Evolutionary conservation across 345 rosid species (phyloP), one percentile per base, ranked within the genome.

Genomic region (Turritis glabra): DNA sequence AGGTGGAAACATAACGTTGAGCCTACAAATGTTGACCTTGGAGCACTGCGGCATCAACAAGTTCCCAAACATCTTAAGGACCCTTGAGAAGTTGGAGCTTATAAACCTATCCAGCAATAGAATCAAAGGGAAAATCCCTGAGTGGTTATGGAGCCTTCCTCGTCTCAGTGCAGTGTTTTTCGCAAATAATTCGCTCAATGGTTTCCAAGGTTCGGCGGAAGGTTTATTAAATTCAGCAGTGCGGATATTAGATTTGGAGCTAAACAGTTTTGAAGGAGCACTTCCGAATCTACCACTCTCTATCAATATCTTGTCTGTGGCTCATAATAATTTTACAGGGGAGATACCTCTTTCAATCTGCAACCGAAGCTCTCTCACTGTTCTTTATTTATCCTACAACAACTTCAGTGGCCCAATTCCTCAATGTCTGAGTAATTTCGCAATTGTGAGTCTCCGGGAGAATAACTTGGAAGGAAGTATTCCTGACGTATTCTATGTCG

Each of bases 71-170:
- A 25, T 37, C 10, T 35, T 52, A 8, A 67, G 37, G 35, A 35
- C 0, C 3, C 72, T 37, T n/a, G 0, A 5, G 2, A 35, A 23
- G 0, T 35, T 52, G 50, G 7, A 23, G 25, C 0, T 1, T 2
- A 5, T 67, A 10, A 1, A 52, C 4, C 0, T 67, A 5, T 67
- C 48, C 17, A 0, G 0, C 2, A 67, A 67, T 10, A 10, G 1
- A 5, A 23, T 67, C 7, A 35, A 37, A 9, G 72, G 60, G 1
- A 67, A 67, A n/a, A 2, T 52, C 3, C 37, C 72, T 0, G 12
- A 52, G 61, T 66, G 71, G 71, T 66, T 66, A 33, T 66, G 71
- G 71, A 66, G 8, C 6, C 35, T 67, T 15, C 71, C 72, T 35
- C 47, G 6, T 23, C 48, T 67, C 1, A 1, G 0, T 8, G 0